A percentile compares a stretch with the other conserved stretches of the same genome.
Evolutionary conservation across 345 rosid genomes (phyloP).

Genomic region (Eucalyptus marginata): DNA sequence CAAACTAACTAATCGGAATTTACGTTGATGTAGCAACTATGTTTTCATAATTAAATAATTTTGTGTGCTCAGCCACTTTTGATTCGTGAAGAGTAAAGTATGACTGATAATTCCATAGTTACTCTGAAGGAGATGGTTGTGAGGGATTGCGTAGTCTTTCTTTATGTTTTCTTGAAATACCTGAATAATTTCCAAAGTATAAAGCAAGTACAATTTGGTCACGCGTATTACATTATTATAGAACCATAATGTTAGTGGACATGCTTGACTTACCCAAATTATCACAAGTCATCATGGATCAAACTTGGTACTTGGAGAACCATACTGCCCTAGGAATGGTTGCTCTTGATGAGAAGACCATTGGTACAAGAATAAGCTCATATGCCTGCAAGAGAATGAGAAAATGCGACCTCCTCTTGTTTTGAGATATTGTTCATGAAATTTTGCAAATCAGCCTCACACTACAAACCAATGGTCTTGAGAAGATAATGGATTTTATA

Average conservation of each 20-base stretch:
- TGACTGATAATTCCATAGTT: neutral
- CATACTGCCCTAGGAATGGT: neutral
- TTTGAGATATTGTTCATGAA: neutral
- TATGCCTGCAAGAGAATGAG: neutral
- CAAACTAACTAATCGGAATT: neutral
- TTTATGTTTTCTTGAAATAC: neutral
- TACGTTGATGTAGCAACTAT: neutral
- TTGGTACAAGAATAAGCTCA: neutral
- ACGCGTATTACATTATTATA: neutral
- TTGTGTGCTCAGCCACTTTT: neutral
- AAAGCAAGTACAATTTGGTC: neutral
- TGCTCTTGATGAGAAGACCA: neutral
- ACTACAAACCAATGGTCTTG: neutral
- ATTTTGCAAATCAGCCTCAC: neutral
- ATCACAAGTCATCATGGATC: neutral
- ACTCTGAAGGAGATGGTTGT: neutral
- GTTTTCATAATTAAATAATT: neutral
- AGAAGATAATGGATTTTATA: neutral
- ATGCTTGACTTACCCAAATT: neutral
- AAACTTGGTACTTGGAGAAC: neutral
- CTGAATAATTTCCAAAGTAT: neutral
- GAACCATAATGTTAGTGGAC: neutral
- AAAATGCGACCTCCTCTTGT: neutral
- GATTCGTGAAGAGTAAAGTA: neutral
- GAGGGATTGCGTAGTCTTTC: neutral